Evolutionary conservation across 208 protist species (phyloP).

Genomic region (Crithidia brevicula): DNA sequence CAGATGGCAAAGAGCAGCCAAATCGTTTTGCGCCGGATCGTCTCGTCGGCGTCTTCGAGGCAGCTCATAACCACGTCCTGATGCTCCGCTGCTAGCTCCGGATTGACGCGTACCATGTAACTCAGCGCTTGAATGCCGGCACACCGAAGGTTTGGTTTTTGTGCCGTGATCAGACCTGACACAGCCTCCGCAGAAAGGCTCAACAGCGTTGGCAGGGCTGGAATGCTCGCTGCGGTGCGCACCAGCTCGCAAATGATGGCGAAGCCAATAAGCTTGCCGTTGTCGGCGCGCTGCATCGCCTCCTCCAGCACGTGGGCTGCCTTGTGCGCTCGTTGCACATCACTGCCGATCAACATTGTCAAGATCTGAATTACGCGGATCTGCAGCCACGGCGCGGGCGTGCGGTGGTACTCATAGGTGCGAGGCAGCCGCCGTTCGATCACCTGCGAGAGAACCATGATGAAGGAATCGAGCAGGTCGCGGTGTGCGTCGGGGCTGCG

Average conservation of each 20-base stretch:
- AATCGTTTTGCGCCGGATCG: conserved; percentile 94
- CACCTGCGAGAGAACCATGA: conserved; percentile 94
- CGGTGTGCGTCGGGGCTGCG: conserved; percentile 51
- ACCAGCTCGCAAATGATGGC: conserved; percentile 91
- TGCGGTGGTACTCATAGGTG: conserved; percentile 96
- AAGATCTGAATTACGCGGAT: conserved; percentile 93
- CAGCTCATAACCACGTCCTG: conserved; percentile 95
- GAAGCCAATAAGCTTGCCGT: conserved; percentile 90
- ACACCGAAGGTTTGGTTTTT: conserved; percentile 95
- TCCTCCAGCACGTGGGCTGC: conserved; percentile 86
- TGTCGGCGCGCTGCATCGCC: conserved; percentile 89
- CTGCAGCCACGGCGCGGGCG: conserved; percentile 98
- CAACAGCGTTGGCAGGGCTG: conserved; percentile 86
- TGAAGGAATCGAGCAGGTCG: conserved; percentile 90
- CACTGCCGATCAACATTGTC: conserved; percentile 32
- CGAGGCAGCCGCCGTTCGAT: conserved; percentile 89
- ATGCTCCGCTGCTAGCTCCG: conserved; percentile 86
- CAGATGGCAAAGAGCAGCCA: conserved; percentile 96
- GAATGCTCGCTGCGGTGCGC: conserved; percentile 87
- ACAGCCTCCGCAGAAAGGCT: conserved; percentile 76
- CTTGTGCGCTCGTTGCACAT: conserved; percentile 41
- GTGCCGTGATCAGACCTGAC: conserved; percentile 74
- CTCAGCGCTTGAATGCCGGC: conserved; percentile 95
- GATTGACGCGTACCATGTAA: conserved; percentile 90
- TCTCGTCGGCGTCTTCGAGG: conserved; percentile 94